These are phyloP conservation scores for Fomitopsis pinicola DNA, from an alignment of 1,284 basidiomycete genomes.

Conservation along the genomic window DNA sequence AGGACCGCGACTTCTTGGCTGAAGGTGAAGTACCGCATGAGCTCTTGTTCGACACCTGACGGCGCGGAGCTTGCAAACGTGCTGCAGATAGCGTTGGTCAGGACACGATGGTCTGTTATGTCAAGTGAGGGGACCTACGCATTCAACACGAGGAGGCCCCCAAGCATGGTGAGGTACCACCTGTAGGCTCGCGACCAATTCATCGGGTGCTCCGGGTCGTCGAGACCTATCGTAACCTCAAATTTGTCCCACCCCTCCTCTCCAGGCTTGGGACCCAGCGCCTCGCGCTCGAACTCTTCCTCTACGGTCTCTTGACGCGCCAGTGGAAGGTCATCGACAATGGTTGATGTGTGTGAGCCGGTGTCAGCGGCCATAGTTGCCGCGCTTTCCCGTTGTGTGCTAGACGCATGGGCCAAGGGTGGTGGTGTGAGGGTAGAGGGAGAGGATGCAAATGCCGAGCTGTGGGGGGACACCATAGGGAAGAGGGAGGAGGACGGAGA, in stretches of 20 bases:
- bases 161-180: conserved; percentile 62
- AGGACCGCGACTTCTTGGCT: conserved; percentile 42
- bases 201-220: conserved; percentile 44
- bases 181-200: conserved; percentile 54
- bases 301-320: conserved; percentile 24
- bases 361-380: neutral
- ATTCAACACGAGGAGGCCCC: conserved; percentile 64
- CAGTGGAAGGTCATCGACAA: conserved; percentile 8
- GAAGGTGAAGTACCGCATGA: conserved; percentile 52
- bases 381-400: neutral
- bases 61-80: conserved; percentile 64
- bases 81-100: conserved; percentile 22
- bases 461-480: conserved; percentile 1
- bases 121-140: conserved; percentile 35
- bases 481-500: neutral
- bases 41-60: conserved; percentile 39
- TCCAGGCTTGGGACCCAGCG: conserved; percentile 21
- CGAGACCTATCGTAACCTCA: conserved; percentile 33
- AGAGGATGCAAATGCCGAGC: neutral
- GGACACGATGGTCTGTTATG: too few species aligned
- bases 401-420: neutral
- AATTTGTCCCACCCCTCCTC: conserved; percentile 31
- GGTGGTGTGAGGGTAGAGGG: neutral
- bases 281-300: conserved; percentile 21
- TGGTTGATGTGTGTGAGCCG: conserved; percentile 12